phyloP scores from a whole-genome alignment of 768 basidiomycete species.

The Tricholoma matsutake region DNA sequence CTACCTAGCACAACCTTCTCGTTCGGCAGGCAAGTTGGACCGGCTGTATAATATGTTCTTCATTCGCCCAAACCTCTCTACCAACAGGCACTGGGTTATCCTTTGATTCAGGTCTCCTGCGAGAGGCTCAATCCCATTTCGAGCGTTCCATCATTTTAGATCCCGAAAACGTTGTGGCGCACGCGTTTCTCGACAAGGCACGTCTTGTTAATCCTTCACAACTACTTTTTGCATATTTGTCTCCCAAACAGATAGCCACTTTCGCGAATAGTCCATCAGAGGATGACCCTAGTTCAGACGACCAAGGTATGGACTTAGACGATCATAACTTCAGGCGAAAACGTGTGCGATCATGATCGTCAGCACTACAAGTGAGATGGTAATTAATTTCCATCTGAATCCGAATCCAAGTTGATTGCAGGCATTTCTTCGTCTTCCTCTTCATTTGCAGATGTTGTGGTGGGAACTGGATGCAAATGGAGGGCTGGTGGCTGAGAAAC shows the following conservation, averaged over 20 bases:
- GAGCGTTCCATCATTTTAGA: slow-evolving; percentile 62
- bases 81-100: slow-evolving; percentile 5
- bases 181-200: slow-evolving; percentile 54
- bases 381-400: slow-evolving; percentile 58
- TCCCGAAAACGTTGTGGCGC: slow-evolving; percentile 50
- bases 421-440: slow-evolving; percentile 72
- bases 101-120: slow-evolving; percentile 36
- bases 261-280: slow-evolving; percentile 5
- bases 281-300: slow-evolving; percentile 33
- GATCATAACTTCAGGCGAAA: slow-evolving; percentile 28
- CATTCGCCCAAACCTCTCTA: slow-evolving; percentile 2
- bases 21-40: slow-evolving; percentile 6
- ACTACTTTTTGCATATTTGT: neutral
- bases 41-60: neutral
- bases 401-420: slow-evolving; percentile 72
- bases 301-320: slow-evolving; percentile 28
- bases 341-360: slow-evolving; percentile 27
- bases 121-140: slow-evolving; percentile 62
- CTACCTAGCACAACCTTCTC: slow-evolving; percentile 48
- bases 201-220: neutral
- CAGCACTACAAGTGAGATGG: neutral
- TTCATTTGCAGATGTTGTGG: slow-evolving; percentile 3
- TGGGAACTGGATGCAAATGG: slow-evolving; percentile 1
- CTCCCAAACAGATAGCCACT: slow-evolving; percentile 9
- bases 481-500: neutral